These are phyloP conservation scores for Hypoxylon sp. DNA, from an alignment of 2,329 filamentous ascomycete genomes.

Conservation along the genomic window DNA sequence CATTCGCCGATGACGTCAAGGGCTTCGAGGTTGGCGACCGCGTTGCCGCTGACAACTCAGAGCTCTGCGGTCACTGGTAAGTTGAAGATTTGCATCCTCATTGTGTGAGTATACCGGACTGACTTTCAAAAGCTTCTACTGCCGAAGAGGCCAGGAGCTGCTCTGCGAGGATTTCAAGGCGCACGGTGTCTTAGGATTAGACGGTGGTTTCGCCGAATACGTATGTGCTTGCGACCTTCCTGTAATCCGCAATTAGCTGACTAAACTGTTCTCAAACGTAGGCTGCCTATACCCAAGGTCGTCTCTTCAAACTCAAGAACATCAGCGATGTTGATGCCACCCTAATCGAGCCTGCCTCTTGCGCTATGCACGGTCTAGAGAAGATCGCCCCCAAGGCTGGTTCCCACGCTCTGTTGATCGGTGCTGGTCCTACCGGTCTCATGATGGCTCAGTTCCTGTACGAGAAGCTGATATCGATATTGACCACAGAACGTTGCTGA, in stretches of 20 bases:
- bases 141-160: conserved; percentile 75
- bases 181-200: conserved; percentile 74
- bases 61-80: conserved; percentile 76
- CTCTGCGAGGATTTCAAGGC: conserved; percentile 79
- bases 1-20: conserved; percentile 65
- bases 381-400: conserved; percentile 77
- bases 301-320: conserved; percentile 76
- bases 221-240: conserved; percentile 59
- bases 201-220: conserved; percentile 82
- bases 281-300: conserved; percentile 65
- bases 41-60: conserved; percentile 75
- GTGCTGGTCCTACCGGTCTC: conserved; percentile 77
- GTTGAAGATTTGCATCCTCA: conserved; percentile 11
- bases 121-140: conserved; percentile 69
- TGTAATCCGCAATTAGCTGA: conserved; percentile 53
- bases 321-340: conserved; percentile 78
- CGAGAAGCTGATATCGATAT: neutral
- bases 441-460: conserved; percentile 58
- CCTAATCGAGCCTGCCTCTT: conserved; percentile 78
- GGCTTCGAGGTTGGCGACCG: conserved; percentile 74
- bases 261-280: conserved; percentile 15
- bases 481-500: conserved; percentile 7
- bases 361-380: conserved; percentile 78
- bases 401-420: conserved; percentile 76
- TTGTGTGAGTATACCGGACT: conserved; percentile 26